phyloP scores from a whole-genome alignment of 2,329 filamentous ascomycete species.

The Cordyceps javanica region DNA sequence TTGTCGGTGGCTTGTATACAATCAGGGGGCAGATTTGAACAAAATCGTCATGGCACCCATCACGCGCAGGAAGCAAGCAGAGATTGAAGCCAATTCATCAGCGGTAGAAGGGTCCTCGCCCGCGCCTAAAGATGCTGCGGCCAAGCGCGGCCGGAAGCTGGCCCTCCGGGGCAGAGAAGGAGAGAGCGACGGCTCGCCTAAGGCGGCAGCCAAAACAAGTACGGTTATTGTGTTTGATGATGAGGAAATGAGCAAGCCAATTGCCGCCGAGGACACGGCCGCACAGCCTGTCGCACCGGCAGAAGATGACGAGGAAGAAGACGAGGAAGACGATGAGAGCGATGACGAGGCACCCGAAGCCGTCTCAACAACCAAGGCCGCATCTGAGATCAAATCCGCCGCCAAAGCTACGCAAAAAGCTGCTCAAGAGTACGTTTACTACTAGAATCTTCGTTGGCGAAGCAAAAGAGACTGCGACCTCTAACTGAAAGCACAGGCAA shows the following conservation, averaged over 20 bases:
- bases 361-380: conserved; percentile 46
- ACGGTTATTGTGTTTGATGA: conserved; percentile 31
- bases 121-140: conserved; percentile 13
- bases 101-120: conserved; percentile 12
- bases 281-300: conserved; percentile 16
- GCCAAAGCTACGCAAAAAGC: conserved; percentile 42
- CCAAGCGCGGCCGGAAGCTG: conserved; percentile 24
- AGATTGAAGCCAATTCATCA: conserved; percentile 15
- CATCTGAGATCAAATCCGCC: conserved; percentile 39
- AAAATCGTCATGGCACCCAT: conserved; percentile 7
- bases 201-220: conserved; percentile 8
- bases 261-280: conserved; percentile 12
- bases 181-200: not conserved
- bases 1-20: not conserved
- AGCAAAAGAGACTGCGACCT: no score
- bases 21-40: not conserved
- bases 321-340: conserved; percentile 37
- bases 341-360: conserved; percentile 54
- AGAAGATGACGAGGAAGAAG: conserved; percentile 31
- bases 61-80: conserved; percentile 11
- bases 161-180: conserved; percentile 27
- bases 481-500: conserved; percentile 32
- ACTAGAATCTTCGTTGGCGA: no score
- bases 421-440: conserved; percentile 44
- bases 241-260: conserved; percentile 22